Percentiles rank a stretch among this genome's conserved stretches.
Conservation (phyloP, 306 rosid genomes). For the Vigna reflexopilosa region DNA sequence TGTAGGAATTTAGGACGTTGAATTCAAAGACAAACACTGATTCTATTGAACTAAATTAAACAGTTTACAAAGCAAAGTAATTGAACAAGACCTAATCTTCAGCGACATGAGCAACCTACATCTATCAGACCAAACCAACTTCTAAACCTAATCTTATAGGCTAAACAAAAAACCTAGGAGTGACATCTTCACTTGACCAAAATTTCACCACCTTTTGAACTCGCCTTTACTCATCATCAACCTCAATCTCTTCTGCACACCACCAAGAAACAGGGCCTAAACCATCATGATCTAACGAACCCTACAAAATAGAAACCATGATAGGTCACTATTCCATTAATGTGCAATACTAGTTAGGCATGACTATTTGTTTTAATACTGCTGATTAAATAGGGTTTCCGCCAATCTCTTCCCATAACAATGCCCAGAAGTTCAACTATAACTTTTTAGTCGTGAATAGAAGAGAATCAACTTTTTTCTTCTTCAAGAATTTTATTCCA, state of each 20-base stretch:
- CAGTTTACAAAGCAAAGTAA: slow-evolving; percentile 6
- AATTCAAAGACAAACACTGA: neutral
- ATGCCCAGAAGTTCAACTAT: neutral
- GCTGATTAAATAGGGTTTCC: slow-evolving; percentile 2
- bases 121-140: neutral
- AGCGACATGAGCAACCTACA: neutral
- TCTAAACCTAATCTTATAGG: slow-evolving; percentile 28
- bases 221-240: slow-evolving; percentile 10
- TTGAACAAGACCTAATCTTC: neutral
- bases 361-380: slow-evolving; percentile 20
- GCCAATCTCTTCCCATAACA: neutral
- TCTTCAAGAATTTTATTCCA: slow-evolving; percentile 19
- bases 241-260: slow-evolving; percentile 38
- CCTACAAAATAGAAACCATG: slow-evolving; percentile 40
- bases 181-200: slow-evolving; percentile 5
- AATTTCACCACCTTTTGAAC: neutral
- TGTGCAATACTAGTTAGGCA: slow-evolving; percentile 2
- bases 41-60: neutral
- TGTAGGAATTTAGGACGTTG: neutral
- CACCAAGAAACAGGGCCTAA: slow-evolving; percentile 56
- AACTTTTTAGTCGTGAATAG: neutral
- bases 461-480: neutral
- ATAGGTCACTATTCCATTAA: slow-evolving; percentile 15
- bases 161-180: neutral
- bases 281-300: slow-evolving; percentile 49